Evolutionary conservation across 1,284 basidiomycete species (phyloP).

Genomic region (Cryptococcus neoformans): DNA sequence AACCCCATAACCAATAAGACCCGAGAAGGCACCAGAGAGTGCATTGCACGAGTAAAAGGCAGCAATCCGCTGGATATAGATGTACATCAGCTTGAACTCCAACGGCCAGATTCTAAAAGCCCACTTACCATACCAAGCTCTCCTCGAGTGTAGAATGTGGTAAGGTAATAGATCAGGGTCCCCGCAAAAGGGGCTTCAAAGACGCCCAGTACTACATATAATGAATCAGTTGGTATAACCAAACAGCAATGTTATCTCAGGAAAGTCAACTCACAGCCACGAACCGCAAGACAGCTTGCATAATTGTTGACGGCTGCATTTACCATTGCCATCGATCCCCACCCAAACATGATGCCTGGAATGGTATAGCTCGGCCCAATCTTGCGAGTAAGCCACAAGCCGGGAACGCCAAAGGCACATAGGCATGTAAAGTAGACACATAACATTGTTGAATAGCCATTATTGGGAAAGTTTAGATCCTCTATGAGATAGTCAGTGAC

Average conservation of each 20-base stretch:
- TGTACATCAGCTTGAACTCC: no score
- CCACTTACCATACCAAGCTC: conserved; percentile 49
- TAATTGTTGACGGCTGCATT: conserved; percentile 16
- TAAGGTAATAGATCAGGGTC: conserved; percentile 19
- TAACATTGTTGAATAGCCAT: conserved; percentile 14
- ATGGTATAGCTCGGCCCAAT: conserved; percentile 15
- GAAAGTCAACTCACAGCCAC: conserved; percentile 3
- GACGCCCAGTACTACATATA: not conserved
- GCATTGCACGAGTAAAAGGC: conserved; percentile 50
- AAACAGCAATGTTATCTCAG: not conserved
- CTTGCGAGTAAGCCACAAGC: conserved; percentile 13
- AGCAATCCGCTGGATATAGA: conserved; percentile 46
- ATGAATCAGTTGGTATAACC: not conserved
- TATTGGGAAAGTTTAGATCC: conserved; percentile 9
- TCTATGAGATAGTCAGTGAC: no score
- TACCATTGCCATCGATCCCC: conserved; percentile 18
- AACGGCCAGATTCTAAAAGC: no score
- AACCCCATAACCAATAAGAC: conserved; percentile 54
- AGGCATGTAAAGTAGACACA: conserved; percentile 17
- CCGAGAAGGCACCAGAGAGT: conserved; percentile 24
- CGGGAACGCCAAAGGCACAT: conserved; percentile 10
- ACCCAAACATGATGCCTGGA: conserved; percentile 18
- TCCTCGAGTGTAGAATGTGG: conserved; percentile 52
- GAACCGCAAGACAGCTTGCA: conserved; percentile 5
- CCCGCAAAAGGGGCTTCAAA: conserved; percentile 15